phyloP scores from a whole-genome alignment of 352 stramenopile genomes.

The Globisporangium radiosum region DNA sequence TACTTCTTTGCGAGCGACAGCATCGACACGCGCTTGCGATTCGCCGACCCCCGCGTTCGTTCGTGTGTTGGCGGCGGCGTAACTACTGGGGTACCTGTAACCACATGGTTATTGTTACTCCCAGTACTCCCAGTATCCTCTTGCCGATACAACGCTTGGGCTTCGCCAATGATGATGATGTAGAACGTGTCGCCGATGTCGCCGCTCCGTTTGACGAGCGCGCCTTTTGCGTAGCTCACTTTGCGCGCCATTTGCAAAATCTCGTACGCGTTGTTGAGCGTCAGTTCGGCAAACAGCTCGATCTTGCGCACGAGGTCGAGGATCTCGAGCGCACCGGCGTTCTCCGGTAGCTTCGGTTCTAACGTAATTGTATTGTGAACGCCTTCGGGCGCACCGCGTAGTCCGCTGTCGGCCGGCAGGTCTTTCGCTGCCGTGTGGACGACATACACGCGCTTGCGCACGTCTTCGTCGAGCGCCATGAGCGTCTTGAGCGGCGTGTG shows the following conservation, averaged over 20 bases:
- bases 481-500: slow-evolving; percentile 94
- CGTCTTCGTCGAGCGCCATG: slow-evolving; percentile 77
- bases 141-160: slow-evolving; percentile 40
- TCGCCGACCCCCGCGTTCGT: slow-evolving; percentile 16
- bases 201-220: slow-evolving; percentile 42
- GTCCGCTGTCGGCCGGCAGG: slow-evolving; percentile 58
- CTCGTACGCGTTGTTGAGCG: slow-evolving; percentile 81
- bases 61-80: background rate
- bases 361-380: slow-evolving; percentile 87
- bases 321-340: slow-evolving; percentile 73
- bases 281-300: slow-evolving; percentile 73
- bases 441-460: slow-evolving; percentile 92
- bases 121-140: slow-evolving; percentile 2
- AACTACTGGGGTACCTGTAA: too few relatives aligned
- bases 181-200: slow-evolving; percentile 60
- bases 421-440: slow-evolving; percentile 91
- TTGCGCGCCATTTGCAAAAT: slow-evolving; percentile 77
- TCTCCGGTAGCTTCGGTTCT: slow-evolving; percentile 66
- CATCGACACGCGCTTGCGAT: slow-evolving; percentile 47
- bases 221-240: slow-evolving; percentile 57
- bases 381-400: slow-evolving; percentile 85
- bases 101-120: background rate
- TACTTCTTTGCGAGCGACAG: slow-evolving; percentile 69
- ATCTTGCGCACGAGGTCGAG: slow-evolving; percentile 84
- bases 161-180: slow-evolving; percentile 80